Evolutionary conservation across 805 yeast genomes (phyloP), one percentile per base, ranked within the genome.

Genomic region (Clavispora fructus): DNA sequence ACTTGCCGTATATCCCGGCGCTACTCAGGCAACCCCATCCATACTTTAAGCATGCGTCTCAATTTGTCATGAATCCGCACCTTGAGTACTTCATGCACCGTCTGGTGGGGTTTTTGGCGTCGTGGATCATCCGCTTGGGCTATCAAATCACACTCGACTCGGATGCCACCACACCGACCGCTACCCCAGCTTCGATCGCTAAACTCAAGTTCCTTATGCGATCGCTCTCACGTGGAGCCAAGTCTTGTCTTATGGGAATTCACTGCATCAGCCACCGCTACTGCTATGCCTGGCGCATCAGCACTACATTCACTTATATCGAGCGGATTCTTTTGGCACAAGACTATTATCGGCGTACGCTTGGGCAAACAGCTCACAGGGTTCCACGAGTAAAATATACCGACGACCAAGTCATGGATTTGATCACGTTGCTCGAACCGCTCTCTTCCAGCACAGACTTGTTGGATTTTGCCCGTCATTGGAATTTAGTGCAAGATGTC

Each of bases 211-310:
- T 30, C 10, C 49, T 45, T 26, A 44, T 50, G 47, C 40, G 46
- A 17, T 37, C 50, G 2, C 44, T 50, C 28, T 39, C 43, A 7
- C 30, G 47, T 6, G 40, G 42, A 29, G 39, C 28, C 31, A 54
- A 49, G 40, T 30, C 50, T 27, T 38, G 51, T 6, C 48, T 52
- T 12, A 39, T 51, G 19, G 52, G 50, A 6, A 51, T 54, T 16
- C 42, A 52, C 27, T 43, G 46, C 25, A 28, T 56, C 19, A 52
- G 49, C 39, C 53, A 52, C 38, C 47, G 58, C 8, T 50, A 54
- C 44, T 54, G 56, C 42, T 54, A 48, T 29, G 56, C 57, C 3
- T 54, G 58, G 58, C 44, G 58, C 16, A 48, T 53, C n/a, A 50
- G 50, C 32, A 49, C 50, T 31, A 47, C 56, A n/a, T 47, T 47